phyloP scores from a whole-genome alignment of 2,329 filamentous ascomycete genomes.

The Scytalidium sp. region DNA sequence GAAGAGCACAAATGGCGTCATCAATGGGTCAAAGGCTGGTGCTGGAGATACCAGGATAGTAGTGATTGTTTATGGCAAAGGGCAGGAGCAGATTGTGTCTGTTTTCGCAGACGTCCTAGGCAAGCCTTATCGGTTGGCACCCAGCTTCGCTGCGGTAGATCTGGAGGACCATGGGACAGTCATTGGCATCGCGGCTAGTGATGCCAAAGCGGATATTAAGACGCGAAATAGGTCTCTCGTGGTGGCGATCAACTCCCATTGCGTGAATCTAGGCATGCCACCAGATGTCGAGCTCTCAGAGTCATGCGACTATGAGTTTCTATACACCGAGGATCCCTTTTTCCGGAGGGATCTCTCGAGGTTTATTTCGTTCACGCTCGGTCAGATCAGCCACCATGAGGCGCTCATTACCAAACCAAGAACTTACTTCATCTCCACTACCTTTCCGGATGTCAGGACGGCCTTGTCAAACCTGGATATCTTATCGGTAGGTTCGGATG shows the following conservation, averaged over 20 bases:
- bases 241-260: conserved; percentile 73
- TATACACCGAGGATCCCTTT: conserved; percentile 72
- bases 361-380: conserved; percentile 76
- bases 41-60: conserved; percentile 55
- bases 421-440: conserved; percentile 84
- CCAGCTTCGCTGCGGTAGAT: conserved; percentile 51
- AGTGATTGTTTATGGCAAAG: conserved; percentile 66
- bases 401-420: conserved; percentile 73
- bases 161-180: conserved; percentile 60
- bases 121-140: conserved; percentile 62
- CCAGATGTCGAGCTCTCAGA: conserved; percentile 64
- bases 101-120: conserved; percentile 78
- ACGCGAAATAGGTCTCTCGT: conserved; percentile 56
- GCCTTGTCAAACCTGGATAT: conserved; percentile 85
- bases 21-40: conserved; percentile 27
- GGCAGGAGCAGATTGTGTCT: conserved; percentile 71
- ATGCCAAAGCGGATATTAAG: conserved; percentile 55
- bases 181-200: conserved; percentile 58
- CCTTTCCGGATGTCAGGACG: conserved; percentile 80
- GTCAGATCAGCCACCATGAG: conserved; percentile 75
- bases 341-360: conserved; percentile 73
- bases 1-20: conserved; percentile 31
- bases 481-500: conserved; percentile 80
- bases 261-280: conserved; percentile 67
- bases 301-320: conserved; percentile 79